Evolutionary conservation across 441 rosid species (phyloP).

Genomic region (Manihot esculenta): DNA sequence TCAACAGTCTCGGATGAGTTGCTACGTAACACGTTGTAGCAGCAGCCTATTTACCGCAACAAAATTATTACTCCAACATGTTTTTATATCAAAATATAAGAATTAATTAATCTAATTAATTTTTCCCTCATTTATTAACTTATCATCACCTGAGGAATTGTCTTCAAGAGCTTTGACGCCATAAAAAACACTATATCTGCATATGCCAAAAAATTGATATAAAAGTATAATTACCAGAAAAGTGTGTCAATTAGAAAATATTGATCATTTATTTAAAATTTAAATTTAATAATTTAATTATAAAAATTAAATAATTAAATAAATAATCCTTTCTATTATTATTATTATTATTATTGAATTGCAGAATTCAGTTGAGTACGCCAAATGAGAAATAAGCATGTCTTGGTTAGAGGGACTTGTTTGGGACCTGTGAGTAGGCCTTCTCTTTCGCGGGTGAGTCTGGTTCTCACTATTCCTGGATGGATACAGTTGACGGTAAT

Average conservation of each 20-base stretch:
- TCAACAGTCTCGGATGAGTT: slow-evolving; percentile 49
- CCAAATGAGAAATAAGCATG: no score
- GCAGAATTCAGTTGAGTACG: no score
- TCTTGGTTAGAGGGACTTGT: slow-evolving; percentile 4
- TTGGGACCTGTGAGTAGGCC: slow-evolving; percentile 67
- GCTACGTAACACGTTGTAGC: slow-evolving; percentile 87
- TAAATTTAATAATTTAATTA: no score
- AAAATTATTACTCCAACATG: not conserved
- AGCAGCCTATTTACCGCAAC: slow-evolving; percentile 48
- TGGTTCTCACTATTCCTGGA: slow-evolving; percentile 89
- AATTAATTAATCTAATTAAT: no score
- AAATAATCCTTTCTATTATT: no score
- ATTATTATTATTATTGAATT: no score
- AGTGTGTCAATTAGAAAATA: no score
- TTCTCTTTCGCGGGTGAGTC: slow-evolving; percentile 88
- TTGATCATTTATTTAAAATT: no score
- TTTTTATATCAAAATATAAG: not conserved
- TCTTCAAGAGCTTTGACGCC: slow-evolving; percentile 78
- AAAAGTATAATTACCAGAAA: no score
- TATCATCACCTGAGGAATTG: slow-evolving; percentile 72
- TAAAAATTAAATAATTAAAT: no score
- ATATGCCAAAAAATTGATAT: slow-evolving; percentile 12
- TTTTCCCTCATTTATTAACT: not conserved
- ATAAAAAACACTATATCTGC: slow-evolving; percentile 82
- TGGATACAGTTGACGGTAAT: slow-evolving; percentile 86